Percentiles rank a stretch among this genome's conserved stretches.
These are phyloP conservation scores for Sambucus nigra DNA, from an alignment of 129 eudicot genomes.

Conservation along the genomic window DNA sequence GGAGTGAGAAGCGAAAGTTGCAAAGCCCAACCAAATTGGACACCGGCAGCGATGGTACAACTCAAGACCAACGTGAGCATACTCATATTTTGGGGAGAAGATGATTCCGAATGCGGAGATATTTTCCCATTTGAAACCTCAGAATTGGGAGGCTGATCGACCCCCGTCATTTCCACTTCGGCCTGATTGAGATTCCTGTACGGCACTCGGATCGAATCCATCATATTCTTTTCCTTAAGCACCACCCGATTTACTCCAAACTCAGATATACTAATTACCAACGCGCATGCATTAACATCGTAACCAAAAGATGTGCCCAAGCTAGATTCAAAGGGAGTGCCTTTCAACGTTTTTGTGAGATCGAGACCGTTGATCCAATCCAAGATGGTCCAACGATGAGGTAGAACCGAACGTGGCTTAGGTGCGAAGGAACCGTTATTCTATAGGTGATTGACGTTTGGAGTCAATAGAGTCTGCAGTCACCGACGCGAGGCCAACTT, in stretches of 20 bases:
- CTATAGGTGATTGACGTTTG: not conserved
- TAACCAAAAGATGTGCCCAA: conserved; percentile 4
- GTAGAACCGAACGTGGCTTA: not conserved
- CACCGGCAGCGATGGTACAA: conserved; percentile 90
- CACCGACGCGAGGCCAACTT: too few relatives aligned
- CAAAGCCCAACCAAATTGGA: conserved; percentile 96
- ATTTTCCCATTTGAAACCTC: conserved; percentile 18
- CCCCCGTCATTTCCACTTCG: conserved; percentile 54
- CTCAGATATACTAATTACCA: not conserved
- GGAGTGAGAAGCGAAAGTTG: conserved; percentile 94
- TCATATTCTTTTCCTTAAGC: conserved; percentile 1
- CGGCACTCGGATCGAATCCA: conserved; percentile 81
- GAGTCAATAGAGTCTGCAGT: not conserved
- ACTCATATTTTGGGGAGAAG: conserved; percentile 22
- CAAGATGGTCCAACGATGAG: too few relatives aligned
- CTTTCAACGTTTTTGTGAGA: too few relatives aligned
- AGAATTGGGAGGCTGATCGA: conserved; percentile 18
- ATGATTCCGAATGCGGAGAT: conserved; percentile 19
- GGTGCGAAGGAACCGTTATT: not conserved
- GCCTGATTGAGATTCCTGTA: conserved; percentile 54
- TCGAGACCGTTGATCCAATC: too few relatives aligned
- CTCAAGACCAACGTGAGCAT: conserved; percentile 61
- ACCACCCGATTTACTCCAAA: not conserved
- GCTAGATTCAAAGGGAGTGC: too few relatives aligned
- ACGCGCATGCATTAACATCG: not conserved